Evolutionary conservation across 2,329 filamentous ascomycete species (phyloP).

Genomic region (Kalmusia sp.): DNA sequence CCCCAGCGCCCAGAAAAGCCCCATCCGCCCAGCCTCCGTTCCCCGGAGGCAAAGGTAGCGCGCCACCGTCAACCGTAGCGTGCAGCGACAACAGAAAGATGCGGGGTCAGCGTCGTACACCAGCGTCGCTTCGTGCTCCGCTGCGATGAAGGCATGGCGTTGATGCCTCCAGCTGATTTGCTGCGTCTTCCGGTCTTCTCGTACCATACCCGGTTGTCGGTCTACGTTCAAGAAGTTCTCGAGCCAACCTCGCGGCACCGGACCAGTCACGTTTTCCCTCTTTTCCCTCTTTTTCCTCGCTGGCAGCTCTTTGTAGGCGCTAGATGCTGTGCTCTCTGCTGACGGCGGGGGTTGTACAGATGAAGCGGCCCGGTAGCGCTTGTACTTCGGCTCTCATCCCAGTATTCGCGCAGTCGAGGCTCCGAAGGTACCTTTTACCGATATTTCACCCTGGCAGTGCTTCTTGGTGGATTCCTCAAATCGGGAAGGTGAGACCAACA

Average conservation of each 20-base stretch:
- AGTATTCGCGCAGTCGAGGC: background rate
- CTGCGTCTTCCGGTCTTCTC: background rate
- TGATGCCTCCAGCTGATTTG: background rate
- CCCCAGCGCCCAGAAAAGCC: conserved; percentile 24
- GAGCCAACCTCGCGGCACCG: background rate
- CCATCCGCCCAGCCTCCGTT: conserved; percentile 27
- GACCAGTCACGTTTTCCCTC: background rate
- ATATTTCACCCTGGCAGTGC: background rate
- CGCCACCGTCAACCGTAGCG: conserved; percentile 16
- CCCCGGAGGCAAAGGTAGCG: conserved; percentile 18
- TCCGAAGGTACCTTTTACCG: background rate
- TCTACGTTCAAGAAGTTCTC: background rate
- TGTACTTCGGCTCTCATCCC: background rate
- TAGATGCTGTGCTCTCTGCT: background rate
- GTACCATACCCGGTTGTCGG: conserved; percentile 1
- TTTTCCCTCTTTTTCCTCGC: background rate
- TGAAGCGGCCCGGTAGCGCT: background rate
- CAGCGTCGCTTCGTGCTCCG: conserved; percentile 22
- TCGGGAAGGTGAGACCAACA: conserved; percentile 5
- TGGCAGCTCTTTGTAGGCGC: background rate
- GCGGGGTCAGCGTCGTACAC: conserved; percentile 36
- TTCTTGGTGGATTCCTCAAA: background rate
- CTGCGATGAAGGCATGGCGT: background rate
- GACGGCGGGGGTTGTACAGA: background rate
- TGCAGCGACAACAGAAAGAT: conserved; percentile 22